Percentiles rank a stretch among this genome's conserved stretches.
phyloP scores from a whole-genome alignment of 345 rosid genomes.

The Cochlearia excelsa region DNA sequence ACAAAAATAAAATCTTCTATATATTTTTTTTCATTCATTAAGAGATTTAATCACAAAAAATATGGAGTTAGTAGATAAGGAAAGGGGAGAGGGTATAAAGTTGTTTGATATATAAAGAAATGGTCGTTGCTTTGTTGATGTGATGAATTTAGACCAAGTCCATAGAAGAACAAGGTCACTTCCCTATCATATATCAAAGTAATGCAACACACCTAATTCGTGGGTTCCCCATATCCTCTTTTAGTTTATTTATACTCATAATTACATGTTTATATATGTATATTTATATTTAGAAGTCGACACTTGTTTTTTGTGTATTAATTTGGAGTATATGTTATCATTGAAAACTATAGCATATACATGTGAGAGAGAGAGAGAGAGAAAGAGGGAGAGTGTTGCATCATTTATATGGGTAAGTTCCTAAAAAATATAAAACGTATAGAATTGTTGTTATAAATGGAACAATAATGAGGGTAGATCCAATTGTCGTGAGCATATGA shows the following conservation, averaged over 20 bases:
- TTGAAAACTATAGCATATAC: too few relatives aligned
- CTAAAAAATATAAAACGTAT: too few relatives aligned
- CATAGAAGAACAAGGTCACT: conserved; percentile 22
- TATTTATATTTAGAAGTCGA: too few relatives aligned
- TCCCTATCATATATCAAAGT: conserved; percentile 24
- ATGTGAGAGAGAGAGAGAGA: too few relatives aligned
- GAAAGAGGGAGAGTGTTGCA: too few relatives aligned
- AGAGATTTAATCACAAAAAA: not conserved
- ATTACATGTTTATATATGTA: too few relatives aligned
- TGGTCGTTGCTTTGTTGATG: conserved; percentile 29
- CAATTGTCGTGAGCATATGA: too few relatives aligned
- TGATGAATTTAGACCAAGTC: conserved; percentile 39
- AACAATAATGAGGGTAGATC: too few relatives aligned
- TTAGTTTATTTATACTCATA: not conserved
- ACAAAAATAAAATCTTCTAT: not conserved
- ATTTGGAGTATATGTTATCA: too few relatives aligned
- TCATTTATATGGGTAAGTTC: too few relatives aligned
- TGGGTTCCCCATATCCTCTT: conserved; percentile 33
- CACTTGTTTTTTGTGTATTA: too few relatives aligned
- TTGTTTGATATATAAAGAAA: conserved; percentile 28
- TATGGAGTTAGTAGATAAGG: conserved; percentile 33
- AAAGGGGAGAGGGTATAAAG: conserved; percentile 32
- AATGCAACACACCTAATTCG: conserved; percentile 33
- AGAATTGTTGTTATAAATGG: too few relatives aligned
- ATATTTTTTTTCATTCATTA: not conserved